These are phyloP conservation scores for Solanum pennellii DNA, from an alignment of 257 asterid genomes.

Conservation along the genomic window DNA sequence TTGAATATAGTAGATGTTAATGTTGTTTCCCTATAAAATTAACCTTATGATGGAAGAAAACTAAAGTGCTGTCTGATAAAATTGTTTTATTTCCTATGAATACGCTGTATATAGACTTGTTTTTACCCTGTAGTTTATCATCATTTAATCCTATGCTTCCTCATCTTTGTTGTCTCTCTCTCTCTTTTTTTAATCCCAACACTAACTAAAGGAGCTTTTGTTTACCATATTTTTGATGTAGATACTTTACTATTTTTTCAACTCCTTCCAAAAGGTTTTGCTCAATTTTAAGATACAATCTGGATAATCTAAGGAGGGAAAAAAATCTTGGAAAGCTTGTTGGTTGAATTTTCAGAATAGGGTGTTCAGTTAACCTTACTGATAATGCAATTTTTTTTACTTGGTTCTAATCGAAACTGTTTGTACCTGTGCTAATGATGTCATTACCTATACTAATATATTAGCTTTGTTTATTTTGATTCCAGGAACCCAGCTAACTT, in stretches of 20 bases:
- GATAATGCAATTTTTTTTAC: not conserved
- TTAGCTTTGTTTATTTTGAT: not conserved
- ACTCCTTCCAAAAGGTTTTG: not conserved
- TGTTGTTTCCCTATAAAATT: not conserved
- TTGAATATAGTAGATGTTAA: not conserved
- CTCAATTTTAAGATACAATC: not conserved
- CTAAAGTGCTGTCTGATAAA: not conserved
- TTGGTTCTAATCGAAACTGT: not conserved
- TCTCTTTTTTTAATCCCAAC: not conserved
- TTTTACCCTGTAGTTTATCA: not conserved
- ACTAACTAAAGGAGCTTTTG: not conserved
- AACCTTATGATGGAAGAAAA: too few species aligned
- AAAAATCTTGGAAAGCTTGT: not conserved
- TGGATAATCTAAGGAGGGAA: not conserved
- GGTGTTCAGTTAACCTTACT: not conserved
- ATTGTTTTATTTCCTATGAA: not conserved
- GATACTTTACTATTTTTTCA: not conserved
- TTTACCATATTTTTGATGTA: not conserved
- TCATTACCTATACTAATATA: not conserved
- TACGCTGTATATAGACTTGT: not conserved
- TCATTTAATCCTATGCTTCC: not conserved
- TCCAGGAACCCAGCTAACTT: slow-evolving; percentile 92
- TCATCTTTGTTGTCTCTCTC: not conserved
- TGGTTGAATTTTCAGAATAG: not conserved
- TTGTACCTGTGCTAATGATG: not conserved